Evolutionary conservation across 805 yeast species (phyloP).

Genomic region (Pichia gijzeniarum): DNA sequence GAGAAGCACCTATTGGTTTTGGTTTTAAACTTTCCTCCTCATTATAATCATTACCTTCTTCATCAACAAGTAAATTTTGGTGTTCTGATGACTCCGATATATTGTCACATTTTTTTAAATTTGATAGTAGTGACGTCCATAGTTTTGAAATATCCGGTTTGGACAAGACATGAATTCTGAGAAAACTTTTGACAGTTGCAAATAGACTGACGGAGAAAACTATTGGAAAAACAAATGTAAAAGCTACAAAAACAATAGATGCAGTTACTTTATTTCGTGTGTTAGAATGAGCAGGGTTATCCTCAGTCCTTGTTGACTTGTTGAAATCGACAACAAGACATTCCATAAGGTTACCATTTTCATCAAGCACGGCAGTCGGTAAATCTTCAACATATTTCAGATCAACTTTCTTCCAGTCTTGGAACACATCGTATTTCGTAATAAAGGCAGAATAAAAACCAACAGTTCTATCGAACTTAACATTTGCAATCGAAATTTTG

Average conservation of each 20-base stretch:
- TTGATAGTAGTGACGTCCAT: conserved; percentile 2
- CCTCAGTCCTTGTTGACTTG: conserved; percentile 21
- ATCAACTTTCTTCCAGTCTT: conserved; percentile 41
- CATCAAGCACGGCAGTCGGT: conserved; percentile 33
- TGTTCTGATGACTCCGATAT: neutral
- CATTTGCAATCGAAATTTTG: conserved; percentile 62
- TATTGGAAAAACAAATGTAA: conserved; percentile 22
- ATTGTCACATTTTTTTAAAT: neutral
- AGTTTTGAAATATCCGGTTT: conserved; percentile 12
- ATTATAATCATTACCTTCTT: conserved; percentile 2
- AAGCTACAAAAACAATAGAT: conserved; percentile 2
- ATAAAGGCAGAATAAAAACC: conserved; percentile 81
- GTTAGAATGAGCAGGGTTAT: neutral
- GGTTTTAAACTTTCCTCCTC: conserved; percentile 5
- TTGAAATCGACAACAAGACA: conserved; percentile 50
- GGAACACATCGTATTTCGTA: conserved; percentile 66
- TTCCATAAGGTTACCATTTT: conserved; percentile 28
- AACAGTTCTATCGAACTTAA: conserved; percentile 78
- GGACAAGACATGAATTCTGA: conserved; percentile 14
- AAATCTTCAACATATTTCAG: conserved; percentile 42
- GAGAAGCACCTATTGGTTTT: conserved; percentile 14
- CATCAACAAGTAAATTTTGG: neutral
- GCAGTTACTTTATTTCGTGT: no score
- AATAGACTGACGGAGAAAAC: conserved; percentile 20
- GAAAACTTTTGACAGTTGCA: conserved; percentile 23